These are phyloP conservation scores for Fagopyrum homotropicum DNA, from an alignment of 148 eudicot species.

Conservation along the genomic window DNA sequence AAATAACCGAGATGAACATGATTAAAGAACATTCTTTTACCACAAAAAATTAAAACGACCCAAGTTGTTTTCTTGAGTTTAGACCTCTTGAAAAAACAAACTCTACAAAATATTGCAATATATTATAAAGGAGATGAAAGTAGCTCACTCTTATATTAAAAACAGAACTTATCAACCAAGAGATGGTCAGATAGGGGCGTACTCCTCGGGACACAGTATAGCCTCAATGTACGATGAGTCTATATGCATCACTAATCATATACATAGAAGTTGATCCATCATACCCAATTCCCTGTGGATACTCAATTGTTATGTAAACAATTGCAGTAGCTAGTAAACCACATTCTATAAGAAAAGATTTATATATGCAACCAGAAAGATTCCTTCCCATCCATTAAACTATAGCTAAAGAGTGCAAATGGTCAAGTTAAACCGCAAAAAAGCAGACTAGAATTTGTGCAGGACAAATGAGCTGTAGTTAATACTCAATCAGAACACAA, in stretches of 20 bases:
- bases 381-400: not conserved
- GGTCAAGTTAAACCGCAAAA: not conserved
- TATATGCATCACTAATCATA: not conserved
- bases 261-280: not conserved
- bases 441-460: not conserved
- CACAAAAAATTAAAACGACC: not conserved
- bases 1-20: not conserved
- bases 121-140: not conserved
- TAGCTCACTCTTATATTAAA: not conserved
- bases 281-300: not conserved
- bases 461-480: not conserved
- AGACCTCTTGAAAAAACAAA: not conserved
- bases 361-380: constrained; percentile 5
- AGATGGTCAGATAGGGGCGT: not conserved
- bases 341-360: not conserved
- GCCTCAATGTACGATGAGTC: not conserved
- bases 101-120: not conserved
- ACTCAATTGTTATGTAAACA: not conserved
- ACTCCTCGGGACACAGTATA: not conserved
- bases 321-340: not conserved
- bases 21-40: not conserved
- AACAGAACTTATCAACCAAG: not conserved
- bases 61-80: not conserved
- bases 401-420: not conserved
- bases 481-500: not conserved